These are phyloP conservation scores for Phytophthora palmivora DNA, from an alignment of 352 stramenopile genomes.

Conservation along the genomic window DNA sequence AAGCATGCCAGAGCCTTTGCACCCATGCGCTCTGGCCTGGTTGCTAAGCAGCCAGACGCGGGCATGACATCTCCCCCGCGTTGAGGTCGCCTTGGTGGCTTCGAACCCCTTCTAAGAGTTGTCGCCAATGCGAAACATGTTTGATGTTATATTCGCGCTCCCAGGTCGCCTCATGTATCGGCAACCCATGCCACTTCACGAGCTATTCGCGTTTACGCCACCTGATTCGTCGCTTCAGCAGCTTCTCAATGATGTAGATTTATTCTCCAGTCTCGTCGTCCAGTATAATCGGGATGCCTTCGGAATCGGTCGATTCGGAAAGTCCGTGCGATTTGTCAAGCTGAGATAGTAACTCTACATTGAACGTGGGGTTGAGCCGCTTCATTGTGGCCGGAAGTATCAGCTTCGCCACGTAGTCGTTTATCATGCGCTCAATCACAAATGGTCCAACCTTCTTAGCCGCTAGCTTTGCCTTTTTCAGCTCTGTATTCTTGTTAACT, in stretches of 20 bases:
- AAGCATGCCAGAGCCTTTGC: not conserved
- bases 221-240: constrained; percentile 6
- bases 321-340: no score
- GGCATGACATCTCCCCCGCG: constrained; percentile 16
- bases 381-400: constrained; percentile 5
- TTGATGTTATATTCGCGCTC: not conserved
- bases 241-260: constrained; percentile 12
- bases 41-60: no score
- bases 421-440: constrained; percentile 10
- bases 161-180: no score
- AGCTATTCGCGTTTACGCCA: no score
- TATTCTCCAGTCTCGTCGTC: constrained; percentile 5
- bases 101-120: constrained; percentile 8
- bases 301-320: no score
- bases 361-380: constrained; percentile 16
- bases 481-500: no score
- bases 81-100: constrained; percentile 15
- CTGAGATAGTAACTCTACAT: constrained; percentile 6
- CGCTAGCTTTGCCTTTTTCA: no score
- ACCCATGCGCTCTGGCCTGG: no score
- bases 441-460: no score
- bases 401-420: constrained; percentile 13
- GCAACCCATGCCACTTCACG: no score
- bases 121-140: no score
- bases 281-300: constrained; percentile 1